A percentile compares a stretch with the other conserved stretches of the same genome.
Conservation (phyloP, 139 green algal species). For the Chlamydomonas sp. region DNA sequence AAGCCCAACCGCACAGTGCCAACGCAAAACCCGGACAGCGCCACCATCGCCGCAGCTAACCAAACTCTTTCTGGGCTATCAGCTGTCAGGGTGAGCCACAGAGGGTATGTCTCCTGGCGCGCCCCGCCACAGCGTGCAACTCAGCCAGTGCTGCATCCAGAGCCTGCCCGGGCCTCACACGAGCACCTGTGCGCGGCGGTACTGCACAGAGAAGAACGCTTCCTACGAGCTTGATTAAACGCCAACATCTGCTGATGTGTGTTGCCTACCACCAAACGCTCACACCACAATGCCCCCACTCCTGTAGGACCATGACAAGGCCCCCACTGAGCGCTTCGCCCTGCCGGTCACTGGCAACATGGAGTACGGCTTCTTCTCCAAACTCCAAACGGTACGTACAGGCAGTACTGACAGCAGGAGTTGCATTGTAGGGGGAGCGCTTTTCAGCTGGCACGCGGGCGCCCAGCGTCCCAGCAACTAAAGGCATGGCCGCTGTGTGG, state of each 20-base stretch:
- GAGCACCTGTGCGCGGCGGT: too few relatives aligned
- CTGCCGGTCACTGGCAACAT: conserved; percentile 68
- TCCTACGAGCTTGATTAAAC: too few relatives aligned
- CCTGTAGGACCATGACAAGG: conserved; percentile 52
- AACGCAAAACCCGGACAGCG: conserved; percentile 47
- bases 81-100: neutral
- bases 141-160: neutral
- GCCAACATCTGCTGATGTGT: neutral
- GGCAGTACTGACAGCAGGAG: neutral
- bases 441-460: too few relatives aligned
- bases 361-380: conserved; percentile 68
- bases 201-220: too few relatives aligned
- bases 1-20: conserved; percentile 71
- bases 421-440: neutral
- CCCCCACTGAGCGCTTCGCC: conserved; percentile 49
- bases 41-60: conserved; percentile 30
- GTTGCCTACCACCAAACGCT: too few relatives aligned
- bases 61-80: neutral
- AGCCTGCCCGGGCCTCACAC: too few relatives aligned
- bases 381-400: neutral
- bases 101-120: too few relatives aligned
- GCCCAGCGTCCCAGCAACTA: too few relatives aligned
- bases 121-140: conserved; percentile 28
- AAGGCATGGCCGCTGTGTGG: too few relatives aligned
- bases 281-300: neutral